Evolutionary conservation across 2,329 filamentous ascomycete genomes (phyloP), one percentile per base, ranked within the genome.

Genomic region (Talaromyces marneffei): DNA sequence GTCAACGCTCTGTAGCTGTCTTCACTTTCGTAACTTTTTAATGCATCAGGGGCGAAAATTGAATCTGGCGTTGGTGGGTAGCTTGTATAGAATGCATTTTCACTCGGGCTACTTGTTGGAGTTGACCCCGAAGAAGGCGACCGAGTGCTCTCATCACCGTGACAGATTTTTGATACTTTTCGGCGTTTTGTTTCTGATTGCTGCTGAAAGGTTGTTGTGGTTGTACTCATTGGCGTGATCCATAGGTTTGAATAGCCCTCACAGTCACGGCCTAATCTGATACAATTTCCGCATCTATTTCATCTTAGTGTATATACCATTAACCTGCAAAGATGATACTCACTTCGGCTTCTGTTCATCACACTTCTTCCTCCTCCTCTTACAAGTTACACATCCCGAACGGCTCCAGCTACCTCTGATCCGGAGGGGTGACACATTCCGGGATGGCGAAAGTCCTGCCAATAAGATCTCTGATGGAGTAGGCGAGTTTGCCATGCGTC

Each of bases 351-450:
- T 75, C 23, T 70, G 63, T 65, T 75, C 73, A 62, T 76, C 74
- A 39, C 74, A 76, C 39, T 71, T 69, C 63, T 76, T 76, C 31
- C 73, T 69, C 39, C 74, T 70, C 59, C 66, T 71, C 60, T 76
- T 76, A 64, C 74, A 76, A 2, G 74, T 76, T n/a, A 75, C 59
- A 52, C 74, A 76, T n/a, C 73, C 74, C 2, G 73, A 74, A 12
- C 74, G 72, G 64, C 72, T 73, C 74, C 74, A 76, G 61, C 67
- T 68, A 7, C 66, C 68, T 18, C 71, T 69, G n/a, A 67, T 68
- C 59, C 64, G 65, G 57, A 68, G 68, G 59, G 61, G 61, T 53
- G 68, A 68, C 50, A 68, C 71, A 20, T 27, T 52, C 20, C n/a
- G 37, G 3, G 20, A 37, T 8, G 37, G 60, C n/a, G 60, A 31